Evolutionary conservation across 495 filamentous ascomycete genomes (phyloP), one percentile per base, ranked within the genome.

Genomic region (Aspergillus ostianus): DNA sequence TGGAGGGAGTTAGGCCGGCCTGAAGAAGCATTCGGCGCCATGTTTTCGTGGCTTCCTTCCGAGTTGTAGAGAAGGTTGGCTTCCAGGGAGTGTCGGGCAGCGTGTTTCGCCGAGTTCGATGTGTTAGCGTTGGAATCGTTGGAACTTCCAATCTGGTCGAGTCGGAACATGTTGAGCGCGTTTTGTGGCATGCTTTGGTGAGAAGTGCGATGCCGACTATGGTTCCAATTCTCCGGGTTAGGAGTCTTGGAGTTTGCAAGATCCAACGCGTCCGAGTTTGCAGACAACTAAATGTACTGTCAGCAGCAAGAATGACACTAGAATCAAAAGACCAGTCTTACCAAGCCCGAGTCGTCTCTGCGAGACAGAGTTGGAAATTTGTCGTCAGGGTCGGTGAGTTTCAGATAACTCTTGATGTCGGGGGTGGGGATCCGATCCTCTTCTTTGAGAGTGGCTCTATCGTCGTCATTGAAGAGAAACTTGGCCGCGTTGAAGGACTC

Each of bases 401-500:
- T 81, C 47, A 91, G 80, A 69, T 85, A 88, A 52, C 82, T 84
- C 65, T 84, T 91, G 61, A 84, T 82, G 48, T 87, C 83, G 6
- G 85, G 81, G 26, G 85, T 87, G 2, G 84, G 80, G 29, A 82
- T 67, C 19, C 77, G 69, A 58, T 81, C 77, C 27, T 82, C 72
- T 55, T 81, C 80, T 47, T 75, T 82, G 32, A 77, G 52, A 46
- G 74, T 65, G 29, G 69, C 68, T 55, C 81, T 80, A 27, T 87
- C 81, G 27, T 92, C 90, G 63, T 97, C 92, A 68, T 88, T 88
- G 65, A 96, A 95, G 9, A 97, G 78, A 67, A 92, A 95, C 47
- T 87, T 85, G 15, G 90, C 81, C 7, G 89, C 91, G 68, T 94
- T 90, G 74, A 89, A 89, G 50, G 84, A 60, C 84, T 92, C 62